Evolutionary conservation across 1,139 yeast species (phyloP), one percentile per base, ranked within the genome.

Genomic region (Sporopachydermia cereana): DNA sequence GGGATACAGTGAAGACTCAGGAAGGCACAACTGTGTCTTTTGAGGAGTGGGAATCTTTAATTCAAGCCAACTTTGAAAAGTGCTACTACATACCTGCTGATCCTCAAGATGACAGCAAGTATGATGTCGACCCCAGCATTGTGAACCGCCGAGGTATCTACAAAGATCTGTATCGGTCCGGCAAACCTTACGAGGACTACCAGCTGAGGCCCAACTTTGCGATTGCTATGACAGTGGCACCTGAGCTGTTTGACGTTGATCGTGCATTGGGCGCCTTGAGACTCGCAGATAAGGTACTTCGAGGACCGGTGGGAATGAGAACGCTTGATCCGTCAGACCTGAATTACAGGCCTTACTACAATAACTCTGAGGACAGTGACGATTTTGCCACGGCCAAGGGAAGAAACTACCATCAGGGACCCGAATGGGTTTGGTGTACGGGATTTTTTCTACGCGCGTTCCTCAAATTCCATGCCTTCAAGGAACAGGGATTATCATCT

Each of bases 371-470:
- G 43, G 97, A 91, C 57, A 77, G 76, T 45, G 76, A 73, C 5
- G 96, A 91, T 60, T 91, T 88, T 69, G 88, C 94, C 1, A 88
- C 97, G 0, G 72, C 97, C 3, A 88, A 88, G 63, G 98, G 98
- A 18, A 74, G 97, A 56, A 91, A 91, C 63, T 91, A 91, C 61
- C 98, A 91, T 62, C 97, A 91, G 64, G 98, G 98, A 2, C 98
- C 98, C 1, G 98, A 91, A 60, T 91, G 98, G 98, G 81, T 84
- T 21, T 91, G 97, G 96, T 77, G 80, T 50, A 71, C 73, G 36
- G 98, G 98, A 1, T 88, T 77, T 63, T 89, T 85, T 59, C 64
- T 91, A 53, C 73, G 96, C 50, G 95, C 97, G 0, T 79, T 70
- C 58, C 54, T 65, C 41, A 60, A 65, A 45, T 78, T 83, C 61